Evolutionary conservation across 176 grass and related monocot species (phyloP).

Genomic region (Neostapfia colusana): DNA sequence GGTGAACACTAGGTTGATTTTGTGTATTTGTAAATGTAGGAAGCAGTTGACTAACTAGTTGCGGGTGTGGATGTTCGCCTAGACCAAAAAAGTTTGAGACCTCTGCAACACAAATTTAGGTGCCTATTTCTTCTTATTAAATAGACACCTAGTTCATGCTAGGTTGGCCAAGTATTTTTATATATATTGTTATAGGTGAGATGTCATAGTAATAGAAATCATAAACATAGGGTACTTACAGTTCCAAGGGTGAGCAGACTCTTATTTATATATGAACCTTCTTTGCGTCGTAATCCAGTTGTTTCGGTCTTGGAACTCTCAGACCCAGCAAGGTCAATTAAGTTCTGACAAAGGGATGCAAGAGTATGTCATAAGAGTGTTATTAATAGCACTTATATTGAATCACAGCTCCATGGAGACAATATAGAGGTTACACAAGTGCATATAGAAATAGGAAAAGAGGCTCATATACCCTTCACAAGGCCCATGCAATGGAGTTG

Average conservation of each 20-base stretch:
- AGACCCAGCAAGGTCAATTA: conserved; percentile 97
- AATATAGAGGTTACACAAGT: neutral
- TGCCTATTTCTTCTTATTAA: neutral
- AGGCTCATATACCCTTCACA: too few species aligned
- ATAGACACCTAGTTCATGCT: neutral
- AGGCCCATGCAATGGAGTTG: too few species aligned
- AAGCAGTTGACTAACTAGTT: neutral
- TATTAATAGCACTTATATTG: neutral
- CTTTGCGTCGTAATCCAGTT: conserved; percentile 90
- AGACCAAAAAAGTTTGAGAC: neutral
- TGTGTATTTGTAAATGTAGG: too few species aligned
- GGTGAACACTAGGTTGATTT: too few species aligned
- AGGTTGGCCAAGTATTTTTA: conserved; percentile 1
- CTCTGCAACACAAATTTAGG: neutral
- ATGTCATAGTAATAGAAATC: conserved; percentile 13
- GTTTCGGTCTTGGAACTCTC: conserved; percentile 99
- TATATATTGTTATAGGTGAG: conserved; percentile 21
- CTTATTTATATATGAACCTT: conserved; percentile 99
- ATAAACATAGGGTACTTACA: conserved; percentile 51
- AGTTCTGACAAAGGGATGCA: conserved; percentile 63
- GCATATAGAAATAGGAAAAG: neutral
- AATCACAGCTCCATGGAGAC: neutral
- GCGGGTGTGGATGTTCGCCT: neutral
- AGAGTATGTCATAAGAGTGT: conserved; percentile 28
- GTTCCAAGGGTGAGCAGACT: conserved; percentile 98